phyloP scores from a whole-genome alignment of 2,329 filamentous ascomycete species.

The Apiospora phragmitis region DNA sequence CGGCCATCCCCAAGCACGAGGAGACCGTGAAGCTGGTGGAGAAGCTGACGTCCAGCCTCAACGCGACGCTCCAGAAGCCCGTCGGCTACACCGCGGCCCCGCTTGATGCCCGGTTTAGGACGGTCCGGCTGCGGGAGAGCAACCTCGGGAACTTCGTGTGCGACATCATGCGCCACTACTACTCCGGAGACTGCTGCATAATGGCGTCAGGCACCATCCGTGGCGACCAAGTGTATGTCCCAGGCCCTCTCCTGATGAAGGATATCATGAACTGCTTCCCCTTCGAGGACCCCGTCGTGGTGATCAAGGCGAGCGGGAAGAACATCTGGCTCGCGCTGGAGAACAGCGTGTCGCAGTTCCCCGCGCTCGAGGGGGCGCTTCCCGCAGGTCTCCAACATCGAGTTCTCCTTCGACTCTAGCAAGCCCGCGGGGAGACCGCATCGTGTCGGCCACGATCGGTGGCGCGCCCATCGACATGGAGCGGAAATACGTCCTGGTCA shows the following conservation, averaged over 20 bases:
- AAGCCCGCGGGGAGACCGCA: conserved; percentile 61
- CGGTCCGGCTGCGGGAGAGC: conserved; percentile 73
- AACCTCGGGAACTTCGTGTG: conserved; percentile 91
- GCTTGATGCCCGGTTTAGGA: conserved; percentile 83
- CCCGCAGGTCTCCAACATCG: conserved; percentile 83
- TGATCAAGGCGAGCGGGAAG: conserved; percentile 70
- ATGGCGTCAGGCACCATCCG: conserved; percentile 87
- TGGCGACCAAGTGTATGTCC: conserved; percentile 85
- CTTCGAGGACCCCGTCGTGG: conserved; percentile 86
- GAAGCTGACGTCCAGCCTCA: conserved; percentile 70
- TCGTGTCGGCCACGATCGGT: conserved; percentile 63
- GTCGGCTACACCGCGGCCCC: conserved; percentile 81
- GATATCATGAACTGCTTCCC: conserved; percentile 90
- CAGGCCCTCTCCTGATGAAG: conserved; percentile 73
- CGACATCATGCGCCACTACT: conserved; percentile 85
- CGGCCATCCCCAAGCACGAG: conserved; percentile 64
- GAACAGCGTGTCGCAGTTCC: conserved; percentile 78
- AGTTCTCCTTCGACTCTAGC: conserved; percentile 69
- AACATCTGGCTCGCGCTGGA: conserved; percentile 80
- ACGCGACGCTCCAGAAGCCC: conserved; percentile 76
- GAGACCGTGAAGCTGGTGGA: conserved; percentile 63
- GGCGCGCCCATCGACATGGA: conserved; percentile 61
- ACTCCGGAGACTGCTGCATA: conserved; percentile 76
- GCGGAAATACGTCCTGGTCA: conserved; percentile 71
- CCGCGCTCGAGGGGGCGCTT: conserved; percentile 84